Conservation (phyloP, 2,329 filamentous ascomycete species). For the Elsinoe ampelina region DNA sequence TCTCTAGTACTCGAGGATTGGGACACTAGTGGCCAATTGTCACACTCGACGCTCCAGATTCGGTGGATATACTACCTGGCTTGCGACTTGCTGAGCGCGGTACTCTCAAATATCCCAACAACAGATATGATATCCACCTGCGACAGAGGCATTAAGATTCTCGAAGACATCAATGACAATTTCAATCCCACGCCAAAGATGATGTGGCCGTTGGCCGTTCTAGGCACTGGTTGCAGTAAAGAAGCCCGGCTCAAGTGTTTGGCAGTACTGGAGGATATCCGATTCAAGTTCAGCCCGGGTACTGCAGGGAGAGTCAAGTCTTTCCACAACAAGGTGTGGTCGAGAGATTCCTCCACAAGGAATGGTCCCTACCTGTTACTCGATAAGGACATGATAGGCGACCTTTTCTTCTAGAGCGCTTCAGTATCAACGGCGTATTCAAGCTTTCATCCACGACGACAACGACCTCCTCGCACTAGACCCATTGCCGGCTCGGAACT, state of each 20-base stretch:
- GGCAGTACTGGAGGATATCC: neutral
- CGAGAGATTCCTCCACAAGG: neutral
- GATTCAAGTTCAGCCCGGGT: neutral
- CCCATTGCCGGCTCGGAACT: too few species aligned
- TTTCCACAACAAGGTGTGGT: neutral
- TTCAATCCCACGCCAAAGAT: neutral
- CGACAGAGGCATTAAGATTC: neutral
- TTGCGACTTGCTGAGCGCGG: neutral
- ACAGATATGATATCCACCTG: neutral
- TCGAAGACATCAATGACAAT: neutral
- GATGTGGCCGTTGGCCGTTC: neutral
- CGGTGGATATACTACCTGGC: neutral
- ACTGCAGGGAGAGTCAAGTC: neutral
- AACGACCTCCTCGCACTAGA: too few species aligned
- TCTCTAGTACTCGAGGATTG: neutral
- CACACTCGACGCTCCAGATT: neutral
- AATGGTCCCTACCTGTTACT: neutral
- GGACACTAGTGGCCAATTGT: neutral
- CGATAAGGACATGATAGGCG: neutral
- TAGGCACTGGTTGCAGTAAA: neutral
- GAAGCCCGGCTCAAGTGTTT: neutral
- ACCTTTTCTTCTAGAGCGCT: neutral
- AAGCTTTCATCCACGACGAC: neutral
- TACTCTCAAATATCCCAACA: neutral
- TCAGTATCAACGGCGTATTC: neutral